Evolutionary conservation across 257 asterid species (phyloP).

Genomic region (Leptodermis oblonga): DNA sequence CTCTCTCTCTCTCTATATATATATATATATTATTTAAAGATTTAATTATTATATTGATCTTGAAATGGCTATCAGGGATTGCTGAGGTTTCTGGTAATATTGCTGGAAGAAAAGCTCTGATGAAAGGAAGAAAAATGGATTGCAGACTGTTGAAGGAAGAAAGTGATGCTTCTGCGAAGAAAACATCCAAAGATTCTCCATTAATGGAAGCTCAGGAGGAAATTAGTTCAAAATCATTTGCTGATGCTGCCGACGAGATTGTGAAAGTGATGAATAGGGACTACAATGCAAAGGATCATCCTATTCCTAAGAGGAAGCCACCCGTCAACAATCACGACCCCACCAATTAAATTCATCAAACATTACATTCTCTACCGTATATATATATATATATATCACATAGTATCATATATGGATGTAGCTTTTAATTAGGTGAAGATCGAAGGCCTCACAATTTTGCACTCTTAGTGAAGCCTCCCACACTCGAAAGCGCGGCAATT

Average conservation of each 20-base stretch:
- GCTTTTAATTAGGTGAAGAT: conserved; percentile 21
- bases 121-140: conserved; percentile 32
- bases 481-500: too few relatives aligned
- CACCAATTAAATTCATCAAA: conserved; percentile 23
- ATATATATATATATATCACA: background rate
- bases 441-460: conserved; percentile 70
- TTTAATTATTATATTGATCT: too few relatives aligned
- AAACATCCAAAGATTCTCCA: conserved; percentile 1
- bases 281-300: conserved; percentile 28
- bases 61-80: conserved; percentile 7
- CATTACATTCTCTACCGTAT: too few relatives aligned
- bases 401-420: too few relatives aligned
- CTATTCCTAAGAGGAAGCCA: conserved; percentile 42
- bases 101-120: conserved; percentile 23
- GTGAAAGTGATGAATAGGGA: conserved; percentile 48
- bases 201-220: too few relatives aligned
- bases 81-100: conserved; percentile 22
- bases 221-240: background rate
- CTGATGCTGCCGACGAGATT: conserved; percentile 43
- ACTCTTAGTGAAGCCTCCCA: conserved; percentile 42
- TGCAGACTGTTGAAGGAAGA: conserved; percentile 15
- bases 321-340: conserved; percentile 76
- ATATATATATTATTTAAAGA: background rate
- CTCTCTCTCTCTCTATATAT: background rate
- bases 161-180: conserved; percentile 9